phyloP scores from a whole-genome alignment of 2,329 filamentous ascomycete species.

The Balansia obtecta region DNA sequence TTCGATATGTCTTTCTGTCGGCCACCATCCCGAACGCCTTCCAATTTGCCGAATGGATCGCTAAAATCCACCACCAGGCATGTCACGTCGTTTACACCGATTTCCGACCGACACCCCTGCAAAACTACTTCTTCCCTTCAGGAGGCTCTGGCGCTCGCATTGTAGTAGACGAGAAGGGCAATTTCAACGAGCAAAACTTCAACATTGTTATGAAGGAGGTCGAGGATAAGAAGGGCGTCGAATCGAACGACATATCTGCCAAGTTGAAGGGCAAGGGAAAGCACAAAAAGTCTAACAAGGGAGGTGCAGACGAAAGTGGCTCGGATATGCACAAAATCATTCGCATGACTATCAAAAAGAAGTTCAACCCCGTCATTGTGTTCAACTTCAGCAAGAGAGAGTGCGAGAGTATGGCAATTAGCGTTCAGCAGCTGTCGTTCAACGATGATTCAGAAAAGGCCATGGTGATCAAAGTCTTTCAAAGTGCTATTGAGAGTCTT shows the following conservation, averaged over 20 bases:
- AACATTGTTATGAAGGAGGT: slow-evolving; percentile 89
- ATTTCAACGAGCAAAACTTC: slow-evolving; percentile 95
- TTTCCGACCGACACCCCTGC: slow-evolving; percentile 88
- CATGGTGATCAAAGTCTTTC: slow-evolving; percentile 89
- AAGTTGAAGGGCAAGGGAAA: slow-evolving; percentile 80
- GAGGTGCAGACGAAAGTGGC: slow-evolving; percentile 59
- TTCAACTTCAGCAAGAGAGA: slow-evolving; percentile 99
- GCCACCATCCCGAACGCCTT: slow-evolving; percentile 98
- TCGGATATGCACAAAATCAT: slow-evolving; percentile 95
- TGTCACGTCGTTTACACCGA: slow-evolving; percentile 99
- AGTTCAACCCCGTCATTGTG: slow-evolving; percentile 94
- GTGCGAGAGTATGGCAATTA: slow-evolving; percentile 79
- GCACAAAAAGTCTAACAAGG: slow-evolving; percentile 85
- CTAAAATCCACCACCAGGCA: slow-evolving; percentile 92
- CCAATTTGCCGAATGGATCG: slow-evolving; percentile 99
- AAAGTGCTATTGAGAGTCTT: slow-evolving; percentile 82
- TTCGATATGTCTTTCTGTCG: slow-evolving; percentile 95
- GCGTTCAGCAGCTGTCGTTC: slow-evolving; percentile 79
- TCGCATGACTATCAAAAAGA: slow-evolving; percentile 96
- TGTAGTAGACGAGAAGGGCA: slow-evolving; percentile 91
- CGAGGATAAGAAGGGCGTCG: slow-evolving; percentile 74
- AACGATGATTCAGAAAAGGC: slow-evolving; percentile 93
- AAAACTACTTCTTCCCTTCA: slow-evolving; percentile 95
- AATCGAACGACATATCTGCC: slow-evolving; percentile 65
- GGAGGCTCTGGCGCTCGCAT: slow-evolving; percentile 88